A percentile compares a stretch with the other conserved stretches of the same genome.
phyloP scores from a whole-genome alignment of 495 filamentous ascomycete genomes.

The Aspergillus mulundensis region DNA sequence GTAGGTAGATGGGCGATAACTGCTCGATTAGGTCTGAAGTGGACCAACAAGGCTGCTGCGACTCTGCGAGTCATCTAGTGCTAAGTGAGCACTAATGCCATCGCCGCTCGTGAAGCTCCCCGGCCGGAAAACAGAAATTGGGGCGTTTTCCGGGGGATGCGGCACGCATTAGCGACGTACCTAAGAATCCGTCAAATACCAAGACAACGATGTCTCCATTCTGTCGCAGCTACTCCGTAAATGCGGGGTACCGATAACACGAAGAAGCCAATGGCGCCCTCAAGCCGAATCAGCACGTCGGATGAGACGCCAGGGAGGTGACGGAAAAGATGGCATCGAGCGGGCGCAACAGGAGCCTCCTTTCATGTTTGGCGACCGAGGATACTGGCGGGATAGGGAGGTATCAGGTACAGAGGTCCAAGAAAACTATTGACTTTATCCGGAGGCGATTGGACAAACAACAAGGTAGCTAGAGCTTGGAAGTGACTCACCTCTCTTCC shows the following conservation, averaged over 20 bases:
- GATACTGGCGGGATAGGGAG: too few species aligned
- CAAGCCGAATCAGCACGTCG: not conserved
- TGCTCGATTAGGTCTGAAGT: not conserved
- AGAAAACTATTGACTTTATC: not conserved
- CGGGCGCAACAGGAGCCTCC: not conserved
- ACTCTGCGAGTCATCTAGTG: conserved; percentile 24
- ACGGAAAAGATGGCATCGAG: not conserved
- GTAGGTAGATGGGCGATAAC: conserved; percentile 1
- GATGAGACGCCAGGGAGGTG: not conserved
- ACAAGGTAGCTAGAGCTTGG: not conserved
- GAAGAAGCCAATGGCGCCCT: not conserved
- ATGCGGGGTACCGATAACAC: not conserved
- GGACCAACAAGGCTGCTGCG: conserved; percentile 11
- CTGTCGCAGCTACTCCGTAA: not conserved
- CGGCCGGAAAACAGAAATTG: not conserved
- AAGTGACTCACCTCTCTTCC: not conserved
- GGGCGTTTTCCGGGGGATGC: not conserved
- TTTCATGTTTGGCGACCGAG: not conserved
- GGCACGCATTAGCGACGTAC: too few species aligned
- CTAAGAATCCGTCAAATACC: not conserved
- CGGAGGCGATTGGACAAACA: not conserved
- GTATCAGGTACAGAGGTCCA: too few species aligned
- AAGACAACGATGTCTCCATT: not conserved
- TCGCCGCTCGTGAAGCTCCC: not conserved
- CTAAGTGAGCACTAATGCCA: not conserved